Conservation (phyloP, 768 basidiomycete species). For the Boletus bicolor region DNA sequence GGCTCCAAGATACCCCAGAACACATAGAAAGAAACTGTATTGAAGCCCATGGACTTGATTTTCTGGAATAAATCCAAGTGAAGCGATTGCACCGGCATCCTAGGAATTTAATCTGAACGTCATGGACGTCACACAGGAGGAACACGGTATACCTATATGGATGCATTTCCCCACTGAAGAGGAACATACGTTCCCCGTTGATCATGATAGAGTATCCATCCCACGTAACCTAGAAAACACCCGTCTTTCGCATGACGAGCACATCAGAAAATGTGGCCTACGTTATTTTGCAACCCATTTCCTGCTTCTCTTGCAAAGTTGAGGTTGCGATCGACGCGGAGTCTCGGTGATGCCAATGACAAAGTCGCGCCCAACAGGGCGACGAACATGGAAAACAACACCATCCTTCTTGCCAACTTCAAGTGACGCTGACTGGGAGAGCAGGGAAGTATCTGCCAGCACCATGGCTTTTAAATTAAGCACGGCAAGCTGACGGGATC, state of each 20-base stretch:
- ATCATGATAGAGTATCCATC: constrained; percentile 59
- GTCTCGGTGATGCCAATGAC: constrained; percentile 10
- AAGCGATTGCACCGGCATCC: constrained; percentile 37
- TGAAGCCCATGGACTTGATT: constrained; percentile 43
- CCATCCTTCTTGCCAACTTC: constrained; percentile 1
- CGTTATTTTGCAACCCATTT: constrained; percentile 17
- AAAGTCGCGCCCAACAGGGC: constrained; percentile 11
- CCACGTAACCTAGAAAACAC: constrained; percentile 45
- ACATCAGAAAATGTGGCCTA: not conserved
- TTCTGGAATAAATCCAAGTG: constrained; percentile 58
- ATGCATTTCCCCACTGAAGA: constrained; percentile 62
- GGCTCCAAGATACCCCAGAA: constrained; percentile 49
- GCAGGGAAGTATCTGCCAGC: not conserved
- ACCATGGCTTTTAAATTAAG: not conserved
- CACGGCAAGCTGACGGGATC: not conserved
- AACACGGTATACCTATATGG: constrained; percentile 42
- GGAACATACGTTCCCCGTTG: constrained; percentile 52
- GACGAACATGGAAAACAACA: constrained; percentile 6
- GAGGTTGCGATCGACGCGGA: constrained; percentile 9
- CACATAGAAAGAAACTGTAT: constrained; percentile 51
- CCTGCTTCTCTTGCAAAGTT: constrained; percentile 13
- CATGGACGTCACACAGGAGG: not conserved
- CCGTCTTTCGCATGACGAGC: not conserved
- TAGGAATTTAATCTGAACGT: not conserved
- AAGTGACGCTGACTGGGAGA: not conserved